These are phyloP conservation scores for carrot (Daucus carota) DNA, from an alignment of 129 eudicot genomes.

Conservation along the genomic window DH1_v3.0 NC_030387.2:37394501-37395000, in stretches of 20 bases:
- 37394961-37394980: slow-evolving; percentile 25
- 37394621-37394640: too few species aligned
- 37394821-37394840: slow-evolving; percentile 21
- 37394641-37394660: too few species aligned
- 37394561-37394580: too few species aligned
- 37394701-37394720: slow-evolving; percentile 25
- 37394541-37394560: too few species aligned
- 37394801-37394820: slow-evolving; percentile 17
- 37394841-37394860: slow-evolving; percentile 23
- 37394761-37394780: slow-evolving; percentile 19
- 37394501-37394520: too few species aligned
- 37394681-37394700: too few species aligned
- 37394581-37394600: too few species aligned
- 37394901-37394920: slow-evolving; percentile 23
- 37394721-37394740: slow-evolving; percentile 12
- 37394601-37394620: too few species aligned
- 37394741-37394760: slow-evolving; percentile 19
- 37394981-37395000: slow-evolving; percentile 24
- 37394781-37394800: slow-evolving; percentile 22
- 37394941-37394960: slow-evolving; percentile 29
- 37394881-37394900: slow-evolving; percentile 17
- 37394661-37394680: too few species aligned
- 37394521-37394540: too few species aligned
- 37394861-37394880: slow-evolving; percentile 26
- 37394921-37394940: too few species aligned